Conservation (phyloP, 2,329 filamentous ascomycete genomes). For the Rosellinia necatrix region DNA sequence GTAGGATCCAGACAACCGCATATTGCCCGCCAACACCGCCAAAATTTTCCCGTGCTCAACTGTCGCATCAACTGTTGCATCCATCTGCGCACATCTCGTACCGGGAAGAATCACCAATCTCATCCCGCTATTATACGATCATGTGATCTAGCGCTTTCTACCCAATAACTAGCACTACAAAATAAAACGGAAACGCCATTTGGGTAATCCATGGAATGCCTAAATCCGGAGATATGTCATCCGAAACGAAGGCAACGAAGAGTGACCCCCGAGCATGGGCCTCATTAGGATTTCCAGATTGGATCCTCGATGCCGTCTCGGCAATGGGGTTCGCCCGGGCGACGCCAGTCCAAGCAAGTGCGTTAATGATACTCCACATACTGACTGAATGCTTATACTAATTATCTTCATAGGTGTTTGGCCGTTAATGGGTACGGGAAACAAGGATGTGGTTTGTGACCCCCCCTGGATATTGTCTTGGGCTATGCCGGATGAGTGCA, state of each 20-base stretch:
- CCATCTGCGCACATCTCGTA: background rate
- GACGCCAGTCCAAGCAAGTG: conserved; percentile 91
- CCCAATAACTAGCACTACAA: too few species aligned
- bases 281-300: conserved; percentile 72
- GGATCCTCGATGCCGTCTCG: conserved; percentile 82
- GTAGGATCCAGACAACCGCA: conserved; percentile 7
- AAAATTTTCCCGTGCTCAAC: conserved; percentile 23
- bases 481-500: background rate
- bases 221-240: conserved; percentile 38
- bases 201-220: too few species aligned
- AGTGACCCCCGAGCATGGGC: conserved; percentile 65
- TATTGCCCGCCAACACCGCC: conserved; percentile 26
- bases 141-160: too few species aligned
- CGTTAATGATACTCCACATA: background rate
- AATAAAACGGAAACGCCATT: too few species aligned
- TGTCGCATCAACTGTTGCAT: too few species aligned
- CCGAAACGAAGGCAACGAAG: conserved; percentile 44
- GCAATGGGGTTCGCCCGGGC: conserved; percentile 86
- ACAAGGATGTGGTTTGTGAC: conserved; percentile 37
- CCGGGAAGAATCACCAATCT: too few species aligned
- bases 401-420: conserved; percentile 59
- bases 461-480: background rate
- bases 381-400: background rate
- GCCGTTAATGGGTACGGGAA: conserved; percentile 71
- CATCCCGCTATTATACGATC: background rate